These are phyloP conservation scores for Suillus weaverae DNA, from an alignment of 768 basidiomycete species.

Conservation along the genomic window DNA sequence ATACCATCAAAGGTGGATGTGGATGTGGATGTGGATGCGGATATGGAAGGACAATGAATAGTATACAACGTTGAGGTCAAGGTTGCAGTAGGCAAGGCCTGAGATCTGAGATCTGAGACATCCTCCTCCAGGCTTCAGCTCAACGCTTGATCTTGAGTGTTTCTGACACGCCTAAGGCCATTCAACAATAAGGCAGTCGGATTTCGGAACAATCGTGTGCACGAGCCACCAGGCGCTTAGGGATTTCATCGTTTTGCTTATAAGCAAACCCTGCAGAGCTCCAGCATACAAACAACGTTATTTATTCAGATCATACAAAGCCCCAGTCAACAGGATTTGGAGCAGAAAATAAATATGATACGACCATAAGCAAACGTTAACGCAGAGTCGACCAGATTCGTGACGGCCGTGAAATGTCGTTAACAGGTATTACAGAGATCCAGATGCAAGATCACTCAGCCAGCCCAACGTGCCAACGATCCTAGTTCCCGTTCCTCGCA, in stretches of 20 bases:
- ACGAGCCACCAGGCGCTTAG: background rate
- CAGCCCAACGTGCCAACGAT: too few relatives aligned
- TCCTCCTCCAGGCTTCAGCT: too few relatives aligned
- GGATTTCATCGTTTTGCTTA: background rate
- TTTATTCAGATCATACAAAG: slow-evolving; percentile 14
- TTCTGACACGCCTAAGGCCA: too few relatives aligned
- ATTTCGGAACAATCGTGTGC: background rate
- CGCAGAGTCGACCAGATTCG: too few relatives aligned
- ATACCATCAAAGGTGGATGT: too few relatives aligned
- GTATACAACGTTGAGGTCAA: too few relatives aligned
- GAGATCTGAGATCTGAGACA: too few relatives aligned
- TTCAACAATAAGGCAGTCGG: too few relatives aligned
- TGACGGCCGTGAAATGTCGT: background rate
- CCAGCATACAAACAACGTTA: background rate
- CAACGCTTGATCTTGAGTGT: too few relatives aligned
- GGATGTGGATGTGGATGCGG: too few relatives aligned
- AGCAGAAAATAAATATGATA: background rate
- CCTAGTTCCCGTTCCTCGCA: background rate
- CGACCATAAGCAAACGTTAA: background rate
- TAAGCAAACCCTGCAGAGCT: background rate
- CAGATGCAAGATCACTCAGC: background rate
- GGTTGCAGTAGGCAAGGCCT: too few relatives aligned
- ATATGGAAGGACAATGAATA: too few relatives aligned
- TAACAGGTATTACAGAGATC: background rate
- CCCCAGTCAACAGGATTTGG: slow-evolving; percentile 10